A percentile compares a stretch with the other conserved stretches of the same genome.
phyloP scores from a whole-genome alignment of 176 grass and related monocot species.

The Musa acuminata region DNA sequence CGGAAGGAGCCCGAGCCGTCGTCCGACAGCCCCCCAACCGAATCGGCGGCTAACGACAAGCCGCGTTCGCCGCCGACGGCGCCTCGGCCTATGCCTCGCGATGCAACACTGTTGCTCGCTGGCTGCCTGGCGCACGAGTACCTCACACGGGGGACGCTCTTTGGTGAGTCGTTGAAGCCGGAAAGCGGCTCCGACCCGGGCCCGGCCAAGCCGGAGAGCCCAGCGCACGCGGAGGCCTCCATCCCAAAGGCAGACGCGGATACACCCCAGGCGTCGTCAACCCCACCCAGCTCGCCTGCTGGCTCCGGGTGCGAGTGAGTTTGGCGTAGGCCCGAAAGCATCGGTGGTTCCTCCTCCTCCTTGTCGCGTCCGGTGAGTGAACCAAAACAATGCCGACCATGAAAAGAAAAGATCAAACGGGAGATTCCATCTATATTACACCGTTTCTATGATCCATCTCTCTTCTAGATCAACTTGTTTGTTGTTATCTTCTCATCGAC shows the following conservation, averaged over 20 bases:
- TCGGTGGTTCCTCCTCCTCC: too few species aligned
- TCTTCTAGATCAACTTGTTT: too few species aligned
- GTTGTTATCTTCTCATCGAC: too few species aligned
- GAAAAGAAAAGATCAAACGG: too few species aligned
- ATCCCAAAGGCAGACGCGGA: conserved; percentile 40
- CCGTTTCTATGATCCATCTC: too few species aligned
- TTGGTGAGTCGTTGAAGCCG: conserved; percentile 33
- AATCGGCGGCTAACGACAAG: too few species aligned
- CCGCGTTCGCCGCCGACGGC: not conserved
- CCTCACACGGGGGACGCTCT: conserved; percentile 51
- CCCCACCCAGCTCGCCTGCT: conserved; percentile 65
- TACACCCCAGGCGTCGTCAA: conserved; percentile 73
- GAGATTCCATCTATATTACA: too few species aligned
- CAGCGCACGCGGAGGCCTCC: conserved; percentile 42
- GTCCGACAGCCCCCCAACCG: not conserved
- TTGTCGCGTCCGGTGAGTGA: too few species aligned
- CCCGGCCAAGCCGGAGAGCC: conserved; percentile 13
- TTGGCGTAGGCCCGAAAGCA: too few species aligned
- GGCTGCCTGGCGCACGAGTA: conserved; percentile 79
- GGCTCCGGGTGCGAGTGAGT: conserved; percentile 49
- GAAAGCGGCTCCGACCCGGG: not conserved
- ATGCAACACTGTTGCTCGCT: conserved; percentile 50
- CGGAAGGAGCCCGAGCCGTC: conserved; percentile 2
- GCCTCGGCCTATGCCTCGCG: not conserved
- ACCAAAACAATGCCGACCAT: too few species aligned